Conservation (phyloP, 148 eudicot species). For the Dianthus caryophyllus region DNA sequence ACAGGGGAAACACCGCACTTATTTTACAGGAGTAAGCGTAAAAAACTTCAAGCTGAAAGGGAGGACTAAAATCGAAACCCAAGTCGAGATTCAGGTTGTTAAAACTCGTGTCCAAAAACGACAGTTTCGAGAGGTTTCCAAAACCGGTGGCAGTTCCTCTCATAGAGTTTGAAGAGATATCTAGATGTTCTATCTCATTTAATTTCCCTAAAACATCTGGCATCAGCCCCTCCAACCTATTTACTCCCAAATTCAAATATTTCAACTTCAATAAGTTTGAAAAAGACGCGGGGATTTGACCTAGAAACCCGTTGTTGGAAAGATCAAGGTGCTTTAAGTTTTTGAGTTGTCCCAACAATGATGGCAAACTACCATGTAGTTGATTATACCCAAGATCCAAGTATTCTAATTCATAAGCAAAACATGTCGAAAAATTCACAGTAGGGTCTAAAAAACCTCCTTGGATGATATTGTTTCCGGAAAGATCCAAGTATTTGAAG, state of each 20-base stretch:
- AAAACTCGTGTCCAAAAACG: neutral
- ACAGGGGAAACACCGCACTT: neutral
- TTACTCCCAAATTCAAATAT: neutral
- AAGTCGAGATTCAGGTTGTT: neutral
- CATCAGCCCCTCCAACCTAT: neutral
- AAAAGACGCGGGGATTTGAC: conserved; percentile 7
- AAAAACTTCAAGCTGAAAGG: neutral
- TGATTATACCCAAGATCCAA: conserved; percentile 1
- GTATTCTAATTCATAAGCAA: neutral
- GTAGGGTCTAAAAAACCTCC: neutral
- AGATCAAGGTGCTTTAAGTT: conserved; percentile 6
- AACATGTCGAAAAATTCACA: neutral
- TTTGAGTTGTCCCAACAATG: neutral
- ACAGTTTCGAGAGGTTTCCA: conserved; percentile 4
- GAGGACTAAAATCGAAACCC: neutral
- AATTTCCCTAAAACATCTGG: neutral
- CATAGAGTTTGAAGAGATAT: conserved; percentile 4
- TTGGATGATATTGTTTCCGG: neutral
- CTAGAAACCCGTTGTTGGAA: neutral
- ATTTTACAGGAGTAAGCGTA: neutral
- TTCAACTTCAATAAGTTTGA: neutral
- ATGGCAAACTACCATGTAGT: conserved; percentile 5
- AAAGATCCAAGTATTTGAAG: neutral
- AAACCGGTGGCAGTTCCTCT: neutral
- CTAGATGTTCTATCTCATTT: neutral